Evolutionary conservation across 305 asterid species (phyloP).

Genomic region (Fraxinus ornus): DNA sequence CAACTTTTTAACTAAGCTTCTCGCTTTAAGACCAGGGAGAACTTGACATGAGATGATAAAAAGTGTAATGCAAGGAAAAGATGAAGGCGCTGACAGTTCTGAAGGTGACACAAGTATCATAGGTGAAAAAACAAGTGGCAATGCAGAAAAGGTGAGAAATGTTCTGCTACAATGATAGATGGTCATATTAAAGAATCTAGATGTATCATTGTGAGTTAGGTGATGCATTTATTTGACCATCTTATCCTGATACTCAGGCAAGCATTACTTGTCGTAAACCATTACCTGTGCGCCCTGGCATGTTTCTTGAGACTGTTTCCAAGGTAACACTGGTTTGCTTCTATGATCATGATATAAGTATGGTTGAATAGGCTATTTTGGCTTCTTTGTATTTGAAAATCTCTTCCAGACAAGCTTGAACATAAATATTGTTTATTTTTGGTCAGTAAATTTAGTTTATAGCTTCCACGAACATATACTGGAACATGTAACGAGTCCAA

Average conservation of each 20-base stretch:
- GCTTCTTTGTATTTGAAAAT: neutral
- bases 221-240: conserved; percentile 29
- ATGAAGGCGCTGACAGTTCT: conserved; percentile 64
- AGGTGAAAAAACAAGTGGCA: conserved; percentile 41
- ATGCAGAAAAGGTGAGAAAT: conserved; percentile 74
- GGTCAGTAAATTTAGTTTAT: conserved; percentile 3
- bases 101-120: conserved; percentile 32
- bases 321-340: conserved; percentile 52
- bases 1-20: conserved; percentile 77
- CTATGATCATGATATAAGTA: neutral
- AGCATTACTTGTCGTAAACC: conserved; percentile 71
- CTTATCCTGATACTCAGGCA: conserved; percentile 54
- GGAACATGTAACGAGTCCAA: neutral
- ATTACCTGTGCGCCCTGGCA: conserved; percentile 91
- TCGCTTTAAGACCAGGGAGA: conserved; percentile 75
- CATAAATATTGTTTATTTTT: neutral
- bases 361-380: neutral
- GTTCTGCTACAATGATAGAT: conserved; percentile 2
- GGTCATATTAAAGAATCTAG: conserved; percentile 12
- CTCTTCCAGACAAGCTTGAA: neutral
- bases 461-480: neutral
- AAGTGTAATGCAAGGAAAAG: conserved; percentile 78
- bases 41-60: conserved; percentile 76
- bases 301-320: conserved; percentile 94
- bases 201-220: neutral